Evolutionary conservation across 352 stramenopile species (phyloP).

Genomic region (Phytopythium cucurbitacearum): DNA sequence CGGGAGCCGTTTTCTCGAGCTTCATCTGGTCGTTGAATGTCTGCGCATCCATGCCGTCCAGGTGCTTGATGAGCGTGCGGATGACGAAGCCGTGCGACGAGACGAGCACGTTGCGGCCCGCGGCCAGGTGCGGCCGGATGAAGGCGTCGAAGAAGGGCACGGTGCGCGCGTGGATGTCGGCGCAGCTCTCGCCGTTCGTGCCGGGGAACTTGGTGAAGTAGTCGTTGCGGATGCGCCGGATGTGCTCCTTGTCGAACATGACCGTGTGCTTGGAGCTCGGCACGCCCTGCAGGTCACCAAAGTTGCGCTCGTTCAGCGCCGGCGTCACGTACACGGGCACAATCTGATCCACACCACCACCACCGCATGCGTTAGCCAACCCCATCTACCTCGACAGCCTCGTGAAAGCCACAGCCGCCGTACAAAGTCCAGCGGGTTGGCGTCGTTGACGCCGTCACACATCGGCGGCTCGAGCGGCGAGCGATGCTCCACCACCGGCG

Average conservation of each 20-base stretch:
- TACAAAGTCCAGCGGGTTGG: slow-evolving; percentile 80
- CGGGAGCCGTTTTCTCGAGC: slow-evolving; percentile 73
- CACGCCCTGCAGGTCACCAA: slow-evolving; percentile 75
- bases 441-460: slow-evolving; percentile 73
- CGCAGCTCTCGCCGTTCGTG: slow-evolving; percentile 75
- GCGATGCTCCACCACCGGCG: slow-evolving; percentile 66
- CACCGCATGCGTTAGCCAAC: background rate
- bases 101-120: slow-evolving; percentile 71
- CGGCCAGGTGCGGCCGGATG: slow-evolving; percentile 66
- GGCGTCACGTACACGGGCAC: slow-evolving; percentile 77
- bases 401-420: slow-evolving; percentile 5
- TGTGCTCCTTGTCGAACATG: slow-evolving; percentile 68
- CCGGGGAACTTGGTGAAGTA: slow-evolving; percentile 77
- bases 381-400: background rate
- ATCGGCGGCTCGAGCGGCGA: slow-evolving; percentile 63
- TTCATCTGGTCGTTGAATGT: slow-evolving; percentile 82
- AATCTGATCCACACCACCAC: slow-evolving; percentile 30
- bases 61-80: slow-evolving; percentile 79
- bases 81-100: slow-evolving; percentile 85
- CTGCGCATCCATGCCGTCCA: slow-evolving; percentile 72
- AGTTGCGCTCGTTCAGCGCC: slow-evolving; percentile 81
- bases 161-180: slow-evolving; percentile 72
- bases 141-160: slow-evolving; percentile 78
- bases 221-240: slow-evolving; percentile 78
- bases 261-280: slow-evolving; percentile 70